These are phyloP conservation scores for Puccinellia tenuiflora DNA, from an alignment of 176 grass and related monocot genomes.

Conservation along the genomic window DNA sequence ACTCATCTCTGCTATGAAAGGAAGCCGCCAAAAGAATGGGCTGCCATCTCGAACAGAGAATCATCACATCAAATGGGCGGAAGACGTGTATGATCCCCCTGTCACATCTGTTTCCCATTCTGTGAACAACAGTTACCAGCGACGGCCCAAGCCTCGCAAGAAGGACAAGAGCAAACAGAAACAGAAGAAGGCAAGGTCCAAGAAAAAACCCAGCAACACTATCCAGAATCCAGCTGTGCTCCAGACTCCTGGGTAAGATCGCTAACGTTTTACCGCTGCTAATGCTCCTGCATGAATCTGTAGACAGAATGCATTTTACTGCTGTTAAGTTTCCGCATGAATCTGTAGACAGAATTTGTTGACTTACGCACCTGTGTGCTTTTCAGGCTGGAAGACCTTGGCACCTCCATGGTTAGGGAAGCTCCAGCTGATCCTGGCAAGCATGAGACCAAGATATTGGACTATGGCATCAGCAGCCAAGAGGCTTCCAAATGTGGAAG, in stretches of 20 bases:
- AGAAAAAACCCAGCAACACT: conserved; percentile 29
- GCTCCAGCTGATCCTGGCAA: not conserved
- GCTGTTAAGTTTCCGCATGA: not conserved
- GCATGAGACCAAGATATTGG: conserved; percentile 20
- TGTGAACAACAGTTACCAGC: conserved; percentile 38
- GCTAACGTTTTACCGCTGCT: not conserved
- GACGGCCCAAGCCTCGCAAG: conserved; percentile 38
- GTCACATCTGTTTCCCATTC: conserved; percentile 55
- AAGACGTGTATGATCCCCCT: conserved; percentile 68
- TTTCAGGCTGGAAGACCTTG: conserved; percentile 26
- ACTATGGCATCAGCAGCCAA: conserved; percentile 42
- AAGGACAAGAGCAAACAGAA: conserved; percentile 61
- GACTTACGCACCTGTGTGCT: not conserved
- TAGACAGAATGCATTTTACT: not conserved
- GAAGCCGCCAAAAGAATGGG: conserved; percentile 46
- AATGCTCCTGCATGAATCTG: not conserved
- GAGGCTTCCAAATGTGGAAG: conserved; percentile 52
- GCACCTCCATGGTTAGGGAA: not conserved
- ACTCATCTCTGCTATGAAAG: conserved; percentile 64
- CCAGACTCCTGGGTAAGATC: conserved; percentile 33
- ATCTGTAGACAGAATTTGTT: not conserved
- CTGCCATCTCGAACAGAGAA: conserved; percentile 10
- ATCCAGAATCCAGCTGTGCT: conserved; percentile 5
- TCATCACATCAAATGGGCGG: conserved; percentile 52
- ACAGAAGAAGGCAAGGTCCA: conserved; percentile 47